phyloP scores from a whole-genome alignment of 2,329 filamentous ascomycete species.

The Fonsecaea pugnacius region DNA sequence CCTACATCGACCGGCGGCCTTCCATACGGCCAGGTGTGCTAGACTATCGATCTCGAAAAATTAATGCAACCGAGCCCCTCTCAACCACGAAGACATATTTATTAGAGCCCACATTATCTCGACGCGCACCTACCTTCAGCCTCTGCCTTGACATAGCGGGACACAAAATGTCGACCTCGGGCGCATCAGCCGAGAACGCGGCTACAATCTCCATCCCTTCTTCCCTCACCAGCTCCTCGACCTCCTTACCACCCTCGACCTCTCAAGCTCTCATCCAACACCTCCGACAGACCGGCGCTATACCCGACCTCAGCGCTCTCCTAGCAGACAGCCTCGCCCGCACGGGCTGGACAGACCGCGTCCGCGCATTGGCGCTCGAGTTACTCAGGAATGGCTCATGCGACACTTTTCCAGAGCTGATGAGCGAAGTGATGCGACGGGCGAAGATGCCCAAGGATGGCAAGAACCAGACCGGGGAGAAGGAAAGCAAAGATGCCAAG shows the following conservation, averaged over 20 bases:
- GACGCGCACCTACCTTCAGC: background rate
- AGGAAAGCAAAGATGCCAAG: slow-evolving; percentile 22
- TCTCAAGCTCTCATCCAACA: slow-evolving; percentile 34
- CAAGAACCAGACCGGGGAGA: slow-evolving; percentile 33
- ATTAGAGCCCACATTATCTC: background rate
- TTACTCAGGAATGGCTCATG: slow-evolving; percentile 63
- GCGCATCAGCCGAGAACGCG: background rate
- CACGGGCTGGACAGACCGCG: slow-evolving; percentile 62
- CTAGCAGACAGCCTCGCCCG: slow-evolving; percentile 61
- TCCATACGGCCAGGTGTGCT: background rate
- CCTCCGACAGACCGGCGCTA: slow-evolving; percentile 46
- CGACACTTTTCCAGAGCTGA: slow-evolving; percentile 61
- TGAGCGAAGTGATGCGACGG: slow-evolving; percentile 57
- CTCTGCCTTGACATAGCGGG: background rate
- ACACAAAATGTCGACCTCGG: slow-evolving; percentile 15
- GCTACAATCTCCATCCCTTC: slow-evolving; percentile 31
- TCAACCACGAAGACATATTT: background rate
- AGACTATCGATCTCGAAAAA: background rate
- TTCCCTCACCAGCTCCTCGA: slow-evolving; percentile 26
- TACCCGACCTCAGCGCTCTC: slow-evolving; percentile 60
- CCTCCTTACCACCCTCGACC: slow-evolving; percentile 25
- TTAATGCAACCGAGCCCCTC: background rate
- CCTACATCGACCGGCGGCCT: background rate
- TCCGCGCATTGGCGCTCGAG: slow-evolving; percentile 59
- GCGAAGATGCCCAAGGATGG: slow-evolving; percentile 41